These are phyloP conservation scores for Carpinus viminea DNA, from an alignment of 306 rosid genomes.

Conservation along the genomic window DNA sequence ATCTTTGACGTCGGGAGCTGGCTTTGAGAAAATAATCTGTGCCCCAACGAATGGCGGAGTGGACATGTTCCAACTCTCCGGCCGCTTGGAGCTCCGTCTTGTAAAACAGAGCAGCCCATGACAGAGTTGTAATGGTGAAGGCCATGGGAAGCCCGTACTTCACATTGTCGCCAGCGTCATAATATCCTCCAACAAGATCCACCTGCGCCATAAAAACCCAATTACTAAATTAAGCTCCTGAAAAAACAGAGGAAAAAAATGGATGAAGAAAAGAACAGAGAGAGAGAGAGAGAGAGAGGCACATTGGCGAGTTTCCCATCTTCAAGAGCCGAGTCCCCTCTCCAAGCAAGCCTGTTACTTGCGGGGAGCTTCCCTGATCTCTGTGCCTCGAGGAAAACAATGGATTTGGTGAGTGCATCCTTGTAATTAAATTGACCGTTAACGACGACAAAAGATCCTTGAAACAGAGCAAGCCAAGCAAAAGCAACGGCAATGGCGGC, in stretches of 20 bases:
- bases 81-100: conserved; percentile 48
- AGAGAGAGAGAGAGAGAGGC: neutral
- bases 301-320: conserved; percentile 72
- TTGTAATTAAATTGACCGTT: conserved; percentile 53
- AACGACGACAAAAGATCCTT: conserved; percentile 40
- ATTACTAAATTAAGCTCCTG: too few species aligned
- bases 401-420: conserved; percentile 82
- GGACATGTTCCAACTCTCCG: conserved; percentile 51
- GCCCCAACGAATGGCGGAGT: conserved; percentile 77
- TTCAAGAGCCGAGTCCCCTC: conserved; percentile 85
- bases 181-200: conserved; percentile 89
- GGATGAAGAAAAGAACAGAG: neutral
- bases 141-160: conserved; percentile 96
- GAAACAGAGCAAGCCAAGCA: conserved; percentile 54
- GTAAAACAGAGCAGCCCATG: conserved; percentile 76
- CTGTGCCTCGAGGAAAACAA: conserved; percentile 89
- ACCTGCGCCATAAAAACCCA: conserved; percentile 31
- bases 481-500: conserved; percentile 53
- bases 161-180: conserved; percentile 98
- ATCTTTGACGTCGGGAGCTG: conserved; percentile 31
- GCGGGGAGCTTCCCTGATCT: conserved; percentile 94
- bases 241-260: neutral
- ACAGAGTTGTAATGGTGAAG: conserved; percentile 73
- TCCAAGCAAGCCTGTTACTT: conserved; percentile 65
- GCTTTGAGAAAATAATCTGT: conserved; percentile 81